Conservation (phyloP, 139 green algal genomes). For the Tetradesmus lagerheimii region DNA sequence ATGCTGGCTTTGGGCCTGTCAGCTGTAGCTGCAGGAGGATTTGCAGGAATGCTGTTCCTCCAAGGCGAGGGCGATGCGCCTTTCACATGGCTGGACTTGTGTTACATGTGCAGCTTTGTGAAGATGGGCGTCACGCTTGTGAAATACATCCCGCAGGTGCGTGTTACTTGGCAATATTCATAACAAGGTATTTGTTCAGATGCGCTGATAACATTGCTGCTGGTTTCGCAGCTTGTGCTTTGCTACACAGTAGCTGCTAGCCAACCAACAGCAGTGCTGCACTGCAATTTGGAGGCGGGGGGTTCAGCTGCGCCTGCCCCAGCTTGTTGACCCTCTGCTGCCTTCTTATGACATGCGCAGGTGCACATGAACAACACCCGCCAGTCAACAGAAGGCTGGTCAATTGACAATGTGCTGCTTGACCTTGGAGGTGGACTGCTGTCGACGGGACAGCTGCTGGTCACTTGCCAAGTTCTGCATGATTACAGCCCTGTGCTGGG, state of each 20-base stretch:
- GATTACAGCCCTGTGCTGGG: constrained; percentile 48
- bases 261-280: no score
- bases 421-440: constrained; percentile 72
- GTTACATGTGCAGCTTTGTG: constrained; percentile 71
- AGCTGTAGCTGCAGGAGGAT: background rate
- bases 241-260: no score
- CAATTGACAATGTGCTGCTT: constrained; percentile 66
- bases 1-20: background rate
- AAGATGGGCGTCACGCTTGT: constrained; percentile 54
- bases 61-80: background rate
- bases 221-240: background rate
- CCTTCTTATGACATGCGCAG: background rate
- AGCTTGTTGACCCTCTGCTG: no score
- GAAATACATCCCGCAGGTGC: constrained; percentile 45
- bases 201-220: no score
- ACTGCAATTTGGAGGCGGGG: no score
- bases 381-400: constrained; percentile 67
- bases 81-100: constrained; percentile 55
- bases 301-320: no score
- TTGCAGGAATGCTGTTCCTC: constrained; percentile 3
- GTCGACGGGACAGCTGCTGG: constrained; percentile 63
- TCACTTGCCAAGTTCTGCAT: constrained; percentile 54
- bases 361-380: constrained; percentile 57
- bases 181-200: no score
- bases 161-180: no score